Evolutionary conservation across 495 filamentous ascomycete species (phyloP).

Genomic region (Penicillium cinerascens): DNA sequence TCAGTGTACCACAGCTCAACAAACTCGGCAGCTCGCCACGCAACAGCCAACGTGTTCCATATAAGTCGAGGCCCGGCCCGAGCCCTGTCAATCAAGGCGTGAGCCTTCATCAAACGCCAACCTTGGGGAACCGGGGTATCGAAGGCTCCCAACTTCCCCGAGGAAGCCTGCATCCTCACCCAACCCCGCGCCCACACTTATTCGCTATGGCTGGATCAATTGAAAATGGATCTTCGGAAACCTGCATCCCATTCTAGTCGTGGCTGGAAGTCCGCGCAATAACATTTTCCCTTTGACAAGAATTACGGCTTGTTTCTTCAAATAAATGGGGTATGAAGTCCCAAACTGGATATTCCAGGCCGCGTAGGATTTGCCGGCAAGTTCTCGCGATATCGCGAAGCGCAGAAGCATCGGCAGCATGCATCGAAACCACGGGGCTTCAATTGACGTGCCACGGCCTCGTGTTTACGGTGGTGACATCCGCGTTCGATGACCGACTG

Average conservation of each 20-base stretch:
- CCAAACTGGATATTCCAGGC: not conserved
- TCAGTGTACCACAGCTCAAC: not conserved
- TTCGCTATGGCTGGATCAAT: not conserved
- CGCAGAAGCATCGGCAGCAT: not conserved
- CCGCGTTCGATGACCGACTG: constrained; percentile 5
- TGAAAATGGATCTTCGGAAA: constrained; percentile 1
- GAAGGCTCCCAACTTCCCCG: not conserved
- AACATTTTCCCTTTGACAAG: no score
- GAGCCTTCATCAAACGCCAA: not conserved
- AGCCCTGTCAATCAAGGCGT: not conserved
- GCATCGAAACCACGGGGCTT: constrained; percentile 1
- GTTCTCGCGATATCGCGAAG: not conserved
- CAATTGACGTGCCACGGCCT: constrained; percentile 3
- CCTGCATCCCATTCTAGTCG: constrained; percentile 4
- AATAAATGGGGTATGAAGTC: no score
- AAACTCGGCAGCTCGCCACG: not conserved
- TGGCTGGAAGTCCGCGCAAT: not conserved
- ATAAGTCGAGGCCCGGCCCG: not conserved
- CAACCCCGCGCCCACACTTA: not conserved
- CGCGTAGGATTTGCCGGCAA: not conserved
- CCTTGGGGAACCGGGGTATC: not conserved
- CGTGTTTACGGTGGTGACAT: constrained; percentile 8
- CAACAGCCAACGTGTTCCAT: not conserved
- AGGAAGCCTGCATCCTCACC: constrained; percentile 4
- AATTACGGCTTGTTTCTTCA: not conserved